A percentile compares a stretch with the other conserved stretches of the same genome.
These are phyloP conservation scores for Rhodomyrtus psidioides DNA, from an alignment of 441 rosid species.

Conservation along the genomic window DNA sequence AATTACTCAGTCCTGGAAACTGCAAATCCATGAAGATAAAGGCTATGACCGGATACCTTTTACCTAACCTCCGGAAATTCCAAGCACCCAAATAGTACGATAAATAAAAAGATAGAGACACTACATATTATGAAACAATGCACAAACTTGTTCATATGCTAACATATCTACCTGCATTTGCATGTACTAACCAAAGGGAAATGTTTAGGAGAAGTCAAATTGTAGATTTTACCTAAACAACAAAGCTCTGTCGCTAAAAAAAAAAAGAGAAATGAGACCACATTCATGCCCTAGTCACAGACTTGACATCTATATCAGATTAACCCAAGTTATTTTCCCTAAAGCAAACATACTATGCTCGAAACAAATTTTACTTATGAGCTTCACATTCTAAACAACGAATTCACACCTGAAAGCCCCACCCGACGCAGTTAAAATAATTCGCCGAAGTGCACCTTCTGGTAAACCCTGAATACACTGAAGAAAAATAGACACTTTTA, in stretches of 20 bases:
- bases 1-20: constrained; percentile 2
- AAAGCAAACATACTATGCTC: neutral
- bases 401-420: constrained; percentile 85
- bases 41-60: neutral
- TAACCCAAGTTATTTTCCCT: neutral
- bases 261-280: neutral
- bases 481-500: constrained; percentile 11
- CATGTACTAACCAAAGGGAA: neutral
- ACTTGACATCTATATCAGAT: neutral
- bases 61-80: neutral
- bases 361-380: neutral
- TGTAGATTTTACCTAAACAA: neutral
- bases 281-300: neutral
- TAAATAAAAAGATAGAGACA: neutral
- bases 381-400: constrained; percentile 1
- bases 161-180: neutral
- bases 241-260: neutral
- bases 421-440: constrained; percentile 94
- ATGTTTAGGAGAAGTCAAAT: neutral
- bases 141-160: neutral
- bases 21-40: neutral
- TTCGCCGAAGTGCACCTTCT: constrained; percentile 73
- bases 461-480: constrained; percentile 97
- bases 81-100: neutral
- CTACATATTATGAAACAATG: neutral